Base-by-base conservation (phyloP, 2,329 filamentous ascomycete genomes). In the Monilinia polystroma region DNA sequence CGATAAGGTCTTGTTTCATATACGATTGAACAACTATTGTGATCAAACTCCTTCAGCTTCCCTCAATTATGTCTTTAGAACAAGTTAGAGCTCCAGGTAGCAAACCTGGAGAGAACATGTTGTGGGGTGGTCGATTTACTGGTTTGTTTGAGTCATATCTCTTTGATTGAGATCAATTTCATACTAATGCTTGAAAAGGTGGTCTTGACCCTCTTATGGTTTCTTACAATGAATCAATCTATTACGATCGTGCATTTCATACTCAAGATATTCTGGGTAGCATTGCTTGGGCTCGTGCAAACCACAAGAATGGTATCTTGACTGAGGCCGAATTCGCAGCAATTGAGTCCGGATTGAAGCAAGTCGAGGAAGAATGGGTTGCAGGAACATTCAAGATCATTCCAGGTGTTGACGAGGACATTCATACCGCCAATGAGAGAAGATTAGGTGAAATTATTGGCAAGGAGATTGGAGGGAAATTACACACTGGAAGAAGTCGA, bases 121-220 rank as follows among this genome's bases (percentile, higher is more conserved):
- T 68, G 60, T 87, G 84, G 84, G 84, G 85, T 72, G 84, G 85
- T 71, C 81, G 85, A 69, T 87, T 88, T 75, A 87, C 85, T 70
- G 84, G 83, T 84, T 71, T 68, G 63, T 60, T 52, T 65, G 55
- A 58, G 35, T 60, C 41, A 49, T 47, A 49, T 47, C 4, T 35
- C 54, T 38, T 16, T 26, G 26, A 20, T 29, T 18, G 43, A 54
- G 63, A n/a, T 60, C 23, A 38, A 63, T 65, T 62, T 35, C 63
- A 60, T 59, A 67, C 68, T 69, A 52, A 71, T 20, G 45, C 57
- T 47, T 77, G 73, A 57, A 67, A 73, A 90, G 90, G 91, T 81
- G 90, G 86, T 73, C 86, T 94, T 72, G 91, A 96, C 79, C 91
- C 92, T 64, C 84, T 96, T 63, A 96, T 96, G 92, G 84, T 88